Evolutionary conservation across 2,329 filamentous ascomycete genomes (phyloP), one percentile per base, ranked within the genome.

Genomic region (Talaromyces sp.): DNA sequence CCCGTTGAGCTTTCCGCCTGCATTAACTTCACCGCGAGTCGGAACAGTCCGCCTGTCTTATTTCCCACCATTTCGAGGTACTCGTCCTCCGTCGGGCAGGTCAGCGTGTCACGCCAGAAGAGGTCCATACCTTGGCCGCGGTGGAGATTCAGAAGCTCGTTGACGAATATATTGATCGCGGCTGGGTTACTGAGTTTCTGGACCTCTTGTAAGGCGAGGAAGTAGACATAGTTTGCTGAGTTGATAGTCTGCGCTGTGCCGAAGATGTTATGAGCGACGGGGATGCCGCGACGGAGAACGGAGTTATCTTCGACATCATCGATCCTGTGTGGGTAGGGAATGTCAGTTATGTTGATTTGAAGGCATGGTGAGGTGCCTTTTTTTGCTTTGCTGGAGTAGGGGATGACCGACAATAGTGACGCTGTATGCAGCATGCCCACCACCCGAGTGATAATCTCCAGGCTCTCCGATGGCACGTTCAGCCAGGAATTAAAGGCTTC

Each of bases 211-310:
- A 75, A 59, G 9, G 76, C 75, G 5, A 75, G 64, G 50, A 80
- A 78, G 56, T 77, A 80, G 17, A 76, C 71, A 51, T 78, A 79
- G 57, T 78, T 81, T 35, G 77, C 77, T 10, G 74, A 76, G 65
- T 81, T 81, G 64, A 81, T 81, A 2, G 79, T 79, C 55, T 80
- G 79, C 11, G 77, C 73, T 5, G 68, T 72, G 42, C 79, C 79
- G 60, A 78, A 81, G 43, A 81, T 76, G 48, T 69, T 73, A 64
- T 82, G 78, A 0, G 79, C 75, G 4, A 77, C 75, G 1, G 79
- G 77, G 4, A 74, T 66, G 4, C 79, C 79, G 36, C 79, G 71
- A 11, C 78, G 75, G 35, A 80, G 69, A n/a, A 70, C 55, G 1
- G 78, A 80, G 52, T 68, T 68, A 58, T 81, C 79, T 65, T 81